These are phyloP conservation scores for Xylaria intraflava DNA, from an alignment of 495 filamentous ascomycete species.

Conservation along the genomic window DNA sequence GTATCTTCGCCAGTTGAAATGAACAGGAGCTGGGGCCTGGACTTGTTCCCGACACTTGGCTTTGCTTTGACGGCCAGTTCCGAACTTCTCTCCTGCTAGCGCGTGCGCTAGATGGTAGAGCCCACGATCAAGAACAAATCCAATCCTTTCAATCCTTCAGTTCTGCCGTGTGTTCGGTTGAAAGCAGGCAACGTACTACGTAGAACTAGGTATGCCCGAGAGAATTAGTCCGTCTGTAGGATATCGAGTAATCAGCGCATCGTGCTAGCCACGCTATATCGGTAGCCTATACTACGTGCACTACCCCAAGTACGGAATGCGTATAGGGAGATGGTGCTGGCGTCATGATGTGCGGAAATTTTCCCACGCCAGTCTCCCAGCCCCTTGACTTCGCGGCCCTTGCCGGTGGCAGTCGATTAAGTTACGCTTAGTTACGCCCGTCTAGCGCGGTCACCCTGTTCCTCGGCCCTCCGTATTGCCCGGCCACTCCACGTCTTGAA, in stretches of 20 bases:
- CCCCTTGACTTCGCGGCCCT: slow-evolving; percentile 2
- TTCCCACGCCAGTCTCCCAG: background rate
- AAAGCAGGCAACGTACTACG: too few relatives aligned
- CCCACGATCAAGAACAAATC: slow-evolving; percentile 1
- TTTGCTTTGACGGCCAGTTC: background rate
- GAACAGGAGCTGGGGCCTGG: slow-evolving; percentile 4
- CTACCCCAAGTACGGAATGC: too few relatives aligned
- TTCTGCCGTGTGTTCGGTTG: background rate
- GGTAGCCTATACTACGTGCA: too few relatives aligned
- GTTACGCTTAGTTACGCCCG: too few relatives aligned
- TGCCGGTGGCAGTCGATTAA: slow-evolving; percentile 5
- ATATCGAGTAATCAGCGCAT: too few relatives aligned
- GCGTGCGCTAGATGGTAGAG: background rate
- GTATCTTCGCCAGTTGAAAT: slow-evolving; percentile 2
- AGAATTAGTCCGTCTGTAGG: too few relatives aligned
- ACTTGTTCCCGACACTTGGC: slow-evolving; percentile 1
- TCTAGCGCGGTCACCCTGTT: too few relatives aligned
- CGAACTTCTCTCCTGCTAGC: background rate
- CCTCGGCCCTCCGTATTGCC: too few relatives aligned
- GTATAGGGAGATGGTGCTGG: too few relatives aligned
- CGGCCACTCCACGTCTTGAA: too few relatives aligned
- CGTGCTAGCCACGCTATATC: too few relatives aligned
- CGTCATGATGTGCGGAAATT: background rate
- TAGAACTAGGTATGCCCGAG: too few relatives aligned
- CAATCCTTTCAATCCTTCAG: slow-evolving; percentile 5